Conservation (phyloP, 108 stramenopile species). For the Nitzschia sp. region DNA sequence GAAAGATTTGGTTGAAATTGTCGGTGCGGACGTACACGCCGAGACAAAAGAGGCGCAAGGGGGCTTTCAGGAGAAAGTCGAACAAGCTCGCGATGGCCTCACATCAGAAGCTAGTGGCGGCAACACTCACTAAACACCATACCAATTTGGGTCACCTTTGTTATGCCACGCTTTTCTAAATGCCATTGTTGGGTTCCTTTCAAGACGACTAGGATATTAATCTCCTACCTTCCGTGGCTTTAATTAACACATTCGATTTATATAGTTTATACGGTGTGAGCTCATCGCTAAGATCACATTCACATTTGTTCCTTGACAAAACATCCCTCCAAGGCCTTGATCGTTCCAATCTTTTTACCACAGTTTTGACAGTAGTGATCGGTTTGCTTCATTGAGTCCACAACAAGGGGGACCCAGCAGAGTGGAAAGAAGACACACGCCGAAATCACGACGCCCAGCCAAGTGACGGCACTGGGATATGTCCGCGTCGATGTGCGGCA, state of each 20-base stretch:
- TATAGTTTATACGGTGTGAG: too few relatives aligned
- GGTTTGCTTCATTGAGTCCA: constrained; percentile 31
- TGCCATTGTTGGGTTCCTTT: too few relatives aligned
- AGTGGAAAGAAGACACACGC: constrained; percentile 26
- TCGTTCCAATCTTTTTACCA: constrained; percentile 26
- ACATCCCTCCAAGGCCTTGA: constrained; percentile 27
- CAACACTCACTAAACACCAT: too few relatives aligned
- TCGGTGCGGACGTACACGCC: background rate
- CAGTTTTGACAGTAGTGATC: constrained; percentile 35
- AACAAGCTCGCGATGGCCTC: background rate
- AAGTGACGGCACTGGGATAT: constrained; percentile 23
- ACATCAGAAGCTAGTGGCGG: too few relatives aligned
- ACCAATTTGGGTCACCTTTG: too few relatives aligned
- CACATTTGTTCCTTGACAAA: constrained; percentile 25
- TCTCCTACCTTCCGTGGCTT: too few relatives aligned
- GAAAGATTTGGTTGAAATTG: background rate
- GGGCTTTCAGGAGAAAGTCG: background rate
- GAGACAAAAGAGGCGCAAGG: background rate
- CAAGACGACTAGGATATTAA: too few relatives aligned
- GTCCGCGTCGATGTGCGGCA: constrained; percentile 18
- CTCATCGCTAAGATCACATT: too few relatives aligned
- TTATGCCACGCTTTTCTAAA: too few relatives aligned
- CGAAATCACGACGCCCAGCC: constrained; percentile 12
- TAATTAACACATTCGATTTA: too few relatives aligned
- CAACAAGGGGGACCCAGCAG: constrained; percentile 29